Conservation (phyloP, 2,329 filamentous ascomycete species). For the Fragosphaeria purpurea region DNA sequence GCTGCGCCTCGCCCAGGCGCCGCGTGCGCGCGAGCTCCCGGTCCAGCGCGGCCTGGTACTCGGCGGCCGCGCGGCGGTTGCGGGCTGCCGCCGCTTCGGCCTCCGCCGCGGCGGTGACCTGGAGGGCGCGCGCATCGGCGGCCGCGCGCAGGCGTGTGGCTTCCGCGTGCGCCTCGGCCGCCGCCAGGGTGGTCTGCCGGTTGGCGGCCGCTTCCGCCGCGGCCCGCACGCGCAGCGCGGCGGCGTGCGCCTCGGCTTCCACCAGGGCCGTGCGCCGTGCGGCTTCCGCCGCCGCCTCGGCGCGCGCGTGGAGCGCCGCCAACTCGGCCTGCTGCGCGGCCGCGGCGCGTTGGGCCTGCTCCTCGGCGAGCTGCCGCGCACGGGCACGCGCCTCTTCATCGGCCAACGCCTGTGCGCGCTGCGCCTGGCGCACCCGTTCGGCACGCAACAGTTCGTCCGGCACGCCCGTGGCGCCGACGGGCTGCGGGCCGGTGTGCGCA, state of each 20-base stretch:
- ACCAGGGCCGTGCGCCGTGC: slow-evolving; percentile 27
- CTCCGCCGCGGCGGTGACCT: background rate
- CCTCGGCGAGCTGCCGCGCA: slow-evolving; percentile 37
- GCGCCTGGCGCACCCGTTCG: slow-evolving; percentile 40
- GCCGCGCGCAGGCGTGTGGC: background rate
- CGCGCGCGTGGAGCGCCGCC: slow-evolving; percentile 31
- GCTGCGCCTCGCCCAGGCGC: slow-evolving; percentile 36
- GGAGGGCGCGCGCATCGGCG: background rate
- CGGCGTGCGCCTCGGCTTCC: slow-evolving; percentile 29
- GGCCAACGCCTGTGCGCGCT: slow-evolving; percentile 32
- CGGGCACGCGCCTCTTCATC: slow-evolving; percentile 40
- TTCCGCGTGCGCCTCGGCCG: slow-evolving; percentile 3
- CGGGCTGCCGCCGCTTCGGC: slow-evolving; percentile 3
- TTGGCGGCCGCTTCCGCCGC: background rate
- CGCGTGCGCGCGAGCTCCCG: no score
- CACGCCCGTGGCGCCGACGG: slow-evolving; percentile 41
- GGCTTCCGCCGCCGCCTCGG: slow-evolving; percentile 35
- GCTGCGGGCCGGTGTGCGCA: slow-evolving; percentile 42
- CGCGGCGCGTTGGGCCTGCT: slow-evolving; percentile 37
- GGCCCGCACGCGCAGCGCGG: background rate
- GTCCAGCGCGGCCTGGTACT: slow-evolving; percentile 36
- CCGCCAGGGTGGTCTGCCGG: slow-evolving; percentile 1
- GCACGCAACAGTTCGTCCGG: slow-evolving; percentile 38
- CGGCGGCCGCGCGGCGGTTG: slow-evolving; percentile 13
- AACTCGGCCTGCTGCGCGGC: slow-evolving; percentile 39